A percentile compares a stretch with the other conserved stretches of the same genome.
These are phyloP conservation scores for Dissophora globulifera DNA, from an alignment of 192 early-diverging fungal genomes.

Conservation along the genomic window DNA sequence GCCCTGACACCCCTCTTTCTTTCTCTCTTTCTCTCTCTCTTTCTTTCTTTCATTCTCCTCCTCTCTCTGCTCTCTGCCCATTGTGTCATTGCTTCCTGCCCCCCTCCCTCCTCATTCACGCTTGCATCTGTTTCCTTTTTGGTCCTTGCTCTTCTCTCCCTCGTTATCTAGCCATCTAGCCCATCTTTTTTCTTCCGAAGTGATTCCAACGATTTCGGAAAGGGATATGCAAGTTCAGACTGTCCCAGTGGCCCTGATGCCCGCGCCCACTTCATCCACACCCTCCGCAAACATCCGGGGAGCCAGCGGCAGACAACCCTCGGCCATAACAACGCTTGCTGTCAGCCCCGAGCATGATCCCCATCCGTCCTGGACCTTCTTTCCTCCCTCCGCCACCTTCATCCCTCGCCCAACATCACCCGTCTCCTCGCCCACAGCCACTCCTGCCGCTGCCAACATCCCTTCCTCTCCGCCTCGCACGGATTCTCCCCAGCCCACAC, in stretches of 20 bases:
- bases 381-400: constrained; percentile 43
- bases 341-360: constrained; percentile 37
- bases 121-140: not conserved
- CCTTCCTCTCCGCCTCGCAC: constrained; percentile 5
- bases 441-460: not conserved
- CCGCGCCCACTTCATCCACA: not conserved
- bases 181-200: no score
- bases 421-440: constrained; percentile 5
- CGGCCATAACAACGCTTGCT: constrained; percentile 1
- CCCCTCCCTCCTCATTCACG: not conserved
- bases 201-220: no score
- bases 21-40: not conserved
- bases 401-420: constrained; percentile 26
- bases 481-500: not conserved
- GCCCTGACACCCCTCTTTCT: not conserved
- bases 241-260: constrained; percentile 11
- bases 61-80: not conserved
- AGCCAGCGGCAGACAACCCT: not conserved
- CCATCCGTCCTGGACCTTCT: constrained; percentile 46
- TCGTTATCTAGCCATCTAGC: no score
- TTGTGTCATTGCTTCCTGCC: not conserved
- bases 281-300: constrained; percentile 11
- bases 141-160: not conserved
- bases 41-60: not conserved
- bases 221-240: constrained; percentile 30